Conservation (phyloP, 2,329 filamentous ascomycete genomes). For the Fusarium algeriense region DNA sequence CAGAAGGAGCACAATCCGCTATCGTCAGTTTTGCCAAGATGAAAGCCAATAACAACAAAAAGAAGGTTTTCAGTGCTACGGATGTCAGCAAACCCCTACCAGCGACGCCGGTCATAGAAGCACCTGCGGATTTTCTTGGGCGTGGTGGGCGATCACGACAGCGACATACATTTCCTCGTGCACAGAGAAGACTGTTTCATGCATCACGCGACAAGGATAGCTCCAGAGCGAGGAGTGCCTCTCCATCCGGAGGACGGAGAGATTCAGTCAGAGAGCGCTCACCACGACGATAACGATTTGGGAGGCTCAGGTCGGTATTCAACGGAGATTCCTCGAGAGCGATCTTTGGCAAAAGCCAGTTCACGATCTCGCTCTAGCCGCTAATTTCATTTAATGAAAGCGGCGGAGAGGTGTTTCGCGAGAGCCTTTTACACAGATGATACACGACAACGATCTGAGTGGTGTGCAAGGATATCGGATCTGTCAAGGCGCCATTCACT, state of each 20-base stretch:
- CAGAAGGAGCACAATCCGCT: constrained; percentile 44
- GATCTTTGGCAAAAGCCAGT: background rate
- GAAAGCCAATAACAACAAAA: constrained; percentile 9
- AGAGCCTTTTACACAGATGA: too few species aligned
- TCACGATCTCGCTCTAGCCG: background rate
- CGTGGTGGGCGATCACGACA: constrained; percentile 1
- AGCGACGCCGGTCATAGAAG: constrained; percentile 47
- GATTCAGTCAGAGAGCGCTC: background rate
- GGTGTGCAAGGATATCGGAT: background rate
- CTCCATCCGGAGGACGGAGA: background rate
- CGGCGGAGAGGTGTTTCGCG: background rate
- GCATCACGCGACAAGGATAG: background rate
- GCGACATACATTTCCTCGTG: constrained; percentile 9
- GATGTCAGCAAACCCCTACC: constrained; percentile 49
- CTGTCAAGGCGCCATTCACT: background rate
- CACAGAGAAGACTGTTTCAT: constrained; percentile 13
- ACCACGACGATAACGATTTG: constrained; percentile 5
- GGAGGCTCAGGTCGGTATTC: background rate
- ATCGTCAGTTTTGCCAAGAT: constrained; percentile 46
- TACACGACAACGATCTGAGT: background rate
- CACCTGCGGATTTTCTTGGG: constrained; percentile 37
- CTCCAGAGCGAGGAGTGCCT: constrained; percentile 22
- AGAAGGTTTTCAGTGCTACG: background rate
- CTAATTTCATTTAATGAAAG: background rate
- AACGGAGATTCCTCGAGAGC: background rate